Percentiles rank a stretch among this genome's conserved stretches.
phyloP scores from a whole-genome alignment of 805 yeast species.

The Monosporozyma solicola region DNA sequence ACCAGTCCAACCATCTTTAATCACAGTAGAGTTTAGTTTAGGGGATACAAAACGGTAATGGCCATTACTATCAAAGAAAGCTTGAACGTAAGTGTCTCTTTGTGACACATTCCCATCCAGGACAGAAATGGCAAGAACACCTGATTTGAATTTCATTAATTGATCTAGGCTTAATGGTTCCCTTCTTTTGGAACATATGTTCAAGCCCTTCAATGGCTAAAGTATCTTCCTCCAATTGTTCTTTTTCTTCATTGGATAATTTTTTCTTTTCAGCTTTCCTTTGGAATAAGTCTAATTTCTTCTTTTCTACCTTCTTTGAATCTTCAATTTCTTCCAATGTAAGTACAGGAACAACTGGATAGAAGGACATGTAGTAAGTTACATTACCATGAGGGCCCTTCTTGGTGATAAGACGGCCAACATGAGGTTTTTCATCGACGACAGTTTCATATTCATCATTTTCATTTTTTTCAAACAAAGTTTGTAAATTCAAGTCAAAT shows the following conservation, averaged over 20 bases:
- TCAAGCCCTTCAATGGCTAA: constrained; percentile 30
- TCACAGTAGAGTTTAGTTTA: constrained; percentile 31
- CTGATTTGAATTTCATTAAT: constrained; percentile 52
- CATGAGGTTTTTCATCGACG: constrained; percentile 46
- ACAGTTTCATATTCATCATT: constrained; percentile 56
- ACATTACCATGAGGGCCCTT: constrained; percentile 81
- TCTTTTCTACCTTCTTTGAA: constrained; percentile 36
- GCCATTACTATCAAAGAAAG: constrained; percentile 68
- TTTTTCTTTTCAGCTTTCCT: constrained; percentile 30
- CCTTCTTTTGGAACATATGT: constrained; percentile 33
- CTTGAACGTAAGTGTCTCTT: constrained; percentile 58
- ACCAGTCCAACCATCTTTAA: constrained; percentile 44
- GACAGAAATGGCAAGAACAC: constrained; percentile 65
- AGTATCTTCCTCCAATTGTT: constrained; percentile 24
- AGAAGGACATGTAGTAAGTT: constrained; percentile 68
- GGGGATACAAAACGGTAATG: constrained; percentile 54
- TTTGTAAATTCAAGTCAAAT: constrained; percentile 58
- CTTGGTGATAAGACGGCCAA: constrained; percentile 56
- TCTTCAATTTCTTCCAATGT: constrained; percentile 64
- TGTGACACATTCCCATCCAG: constrained; percentile 48
- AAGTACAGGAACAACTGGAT: constrained; percentile 73
- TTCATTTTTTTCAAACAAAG: constrained; percentile 51
- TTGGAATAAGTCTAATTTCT: constrained; percentile 31
- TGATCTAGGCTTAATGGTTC: constrained; percentile 51
- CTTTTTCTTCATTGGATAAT: constrained; percentile 22